phyloP scores from a whole-genome alignment of 148 eudicot species.

The Suaeda aralocaspica region DNA sequence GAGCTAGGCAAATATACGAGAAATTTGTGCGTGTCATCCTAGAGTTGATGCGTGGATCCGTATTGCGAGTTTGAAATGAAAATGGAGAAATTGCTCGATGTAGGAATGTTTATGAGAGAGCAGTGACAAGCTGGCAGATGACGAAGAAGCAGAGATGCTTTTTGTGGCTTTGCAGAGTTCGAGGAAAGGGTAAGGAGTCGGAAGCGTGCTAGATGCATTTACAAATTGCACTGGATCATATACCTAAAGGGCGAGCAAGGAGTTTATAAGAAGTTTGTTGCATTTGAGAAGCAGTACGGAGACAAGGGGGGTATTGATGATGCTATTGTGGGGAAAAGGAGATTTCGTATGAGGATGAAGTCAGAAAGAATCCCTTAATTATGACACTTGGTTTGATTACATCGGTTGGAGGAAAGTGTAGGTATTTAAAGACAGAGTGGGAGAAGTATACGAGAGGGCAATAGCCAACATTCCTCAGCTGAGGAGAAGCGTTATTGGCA shows the following conservation, averaged over 20 bases:
- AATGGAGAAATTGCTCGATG: conserved; percentile 75
- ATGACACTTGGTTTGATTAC: conserved; percentile 93
- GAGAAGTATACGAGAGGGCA: conserved; percentile 84
- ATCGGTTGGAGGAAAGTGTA: conserved; percentile 76
- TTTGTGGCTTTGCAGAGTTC: conserved; percentile 85
- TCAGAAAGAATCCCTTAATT: conserved; percentile 76
- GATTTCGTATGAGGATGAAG: conserved; percentile 92
- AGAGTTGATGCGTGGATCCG: conserved; percentile 76
- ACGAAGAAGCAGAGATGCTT: conserved; percentile 74
- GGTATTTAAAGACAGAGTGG: conserved; percentile 57
- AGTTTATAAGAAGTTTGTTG: conserved; percentile 81
- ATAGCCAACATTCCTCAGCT: conserved; percentile 85
- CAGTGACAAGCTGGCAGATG: conserved; percentile 71
- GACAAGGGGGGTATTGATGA: conserved; percentile 89
- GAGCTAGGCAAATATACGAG: conserved; percentile 75
- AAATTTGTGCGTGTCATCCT: conserved; percentile 66
- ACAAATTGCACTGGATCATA: conserved; percentile 87
- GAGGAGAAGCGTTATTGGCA: conserved; percentile 97
- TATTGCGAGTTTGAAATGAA: conserved; percentile 88
- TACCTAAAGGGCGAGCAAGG: conserved; percentile 90
- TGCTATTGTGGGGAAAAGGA: conserved; percentile 88
- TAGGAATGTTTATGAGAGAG: conserved; percentile 66
- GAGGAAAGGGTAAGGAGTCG: conserved; percentile 82
- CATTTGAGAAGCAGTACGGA: conserved; percentile 91
- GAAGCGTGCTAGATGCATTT: conserved; percentile 84